Percentiles rank a stretch among this genome's conserved stretches.
These are phyloP conservation scores for Coelastrella sp. DNA, from an alignment of 139 green algal species.

Conservation along the genomic window DNA sequence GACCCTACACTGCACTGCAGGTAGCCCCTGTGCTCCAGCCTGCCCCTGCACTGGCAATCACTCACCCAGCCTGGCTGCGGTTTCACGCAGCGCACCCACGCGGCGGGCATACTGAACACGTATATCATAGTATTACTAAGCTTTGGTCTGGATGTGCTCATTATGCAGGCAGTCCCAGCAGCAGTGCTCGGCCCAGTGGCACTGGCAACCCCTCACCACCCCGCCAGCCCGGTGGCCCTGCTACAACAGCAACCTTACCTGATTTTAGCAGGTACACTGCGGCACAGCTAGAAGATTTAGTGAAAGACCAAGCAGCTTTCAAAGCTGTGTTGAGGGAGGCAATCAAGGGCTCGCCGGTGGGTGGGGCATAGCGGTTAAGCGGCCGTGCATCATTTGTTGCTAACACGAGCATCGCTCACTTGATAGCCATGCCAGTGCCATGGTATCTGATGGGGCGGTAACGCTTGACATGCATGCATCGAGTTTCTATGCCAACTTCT, in stretches of 20 bases:
- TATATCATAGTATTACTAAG: neutral
- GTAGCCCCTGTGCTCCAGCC: neutral
- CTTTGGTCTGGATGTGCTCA: neutral
- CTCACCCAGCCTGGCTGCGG: no score
- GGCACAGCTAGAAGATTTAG: slow-evolving; percentile 55
- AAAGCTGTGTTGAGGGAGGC: slow-evolving; percentile 45
- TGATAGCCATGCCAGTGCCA: no score
- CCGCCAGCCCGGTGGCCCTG: neutral
- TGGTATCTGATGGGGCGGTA: no score
- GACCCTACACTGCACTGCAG: neutral
- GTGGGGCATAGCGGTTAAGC: neutral
- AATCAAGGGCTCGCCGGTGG: slow-evolving; percentile 38
- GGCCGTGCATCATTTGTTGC: no score
- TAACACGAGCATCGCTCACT: no score
- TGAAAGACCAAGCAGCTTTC: slow-evolving; percentile 59
- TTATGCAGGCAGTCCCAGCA: neutral
- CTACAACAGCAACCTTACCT: slow-evolving; percentile 23
- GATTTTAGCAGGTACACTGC: slow-evolving; percentile 40
- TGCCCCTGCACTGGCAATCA: no score
- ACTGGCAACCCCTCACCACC: neutral
- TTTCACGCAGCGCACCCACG: no score
- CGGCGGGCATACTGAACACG: no score
- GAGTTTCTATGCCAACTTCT: no score
- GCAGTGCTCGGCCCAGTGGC: neutral
- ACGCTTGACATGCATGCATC: no score